These are phyloP conservation scores for Colletotrichum sp. DNA, from an alignment of 2,329 filamentous ascomycete genomes.

Conservation along the genomic window DNA sequence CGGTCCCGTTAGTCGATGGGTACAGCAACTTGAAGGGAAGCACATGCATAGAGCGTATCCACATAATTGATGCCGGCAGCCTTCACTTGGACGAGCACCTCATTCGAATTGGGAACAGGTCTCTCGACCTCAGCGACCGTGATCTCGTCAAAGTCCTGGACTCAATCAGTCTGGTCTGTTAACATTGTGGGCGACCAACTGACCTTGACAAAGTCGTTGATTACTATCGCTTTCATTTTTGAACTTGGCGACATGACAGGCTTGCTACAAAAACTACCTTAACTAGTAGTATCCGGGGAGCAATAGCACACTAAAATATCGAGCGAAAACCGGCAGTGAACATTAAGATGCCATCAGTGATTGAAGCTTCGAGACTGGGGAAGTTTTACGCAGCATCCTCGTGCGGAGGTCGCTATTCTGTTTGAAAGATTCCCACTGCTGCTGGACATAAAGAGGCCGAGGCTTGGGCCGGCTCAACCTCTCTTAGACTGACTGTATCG, in stretches of 20 bases:
- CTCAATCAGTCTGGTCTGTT: neutral
- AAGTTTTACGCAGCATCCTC: neutral
- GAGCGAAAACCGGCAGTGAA: neutral
- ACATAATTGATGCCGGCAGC: constrained; percentile 65
- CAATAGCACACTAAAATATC: neutral
- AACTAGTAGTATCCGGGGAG: neutral
- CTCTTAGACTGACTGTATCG: neutral
- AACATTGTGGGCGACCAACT: neutral
- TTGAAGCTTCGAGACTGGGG: neutral
- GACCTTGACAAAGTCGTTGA: constrained; percentile 28
- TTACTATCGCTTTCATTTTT: constrained; percentile 32
- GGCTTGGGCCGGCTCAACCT: neutral
- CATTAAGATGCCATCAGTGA: neutral
- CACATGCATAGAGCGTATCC: constrained; percentile 58
- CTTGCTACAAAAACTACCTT: neutral
- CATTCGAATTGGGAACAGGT: constrained; percentile 20
- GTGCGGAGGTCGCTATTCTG: neutral
- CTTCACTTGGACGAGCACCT: constrained; percentile 43
- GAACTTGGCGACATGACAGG: neutral
- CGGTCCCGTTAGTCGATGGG: neutral
- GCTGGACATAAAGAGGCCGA: neutral
- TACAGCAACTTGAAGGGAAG: neutral
- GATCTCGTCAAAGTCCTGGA: constrained; percentile 26
- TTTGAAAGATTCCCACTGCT: neutral
- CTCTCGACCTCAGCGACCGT: constrained; percentile 26